Evolutionary conservation across 2,329 filamentous ascomycete species (phyloP).

Genomic region (Rhynchosporium graminicola): DNA sequence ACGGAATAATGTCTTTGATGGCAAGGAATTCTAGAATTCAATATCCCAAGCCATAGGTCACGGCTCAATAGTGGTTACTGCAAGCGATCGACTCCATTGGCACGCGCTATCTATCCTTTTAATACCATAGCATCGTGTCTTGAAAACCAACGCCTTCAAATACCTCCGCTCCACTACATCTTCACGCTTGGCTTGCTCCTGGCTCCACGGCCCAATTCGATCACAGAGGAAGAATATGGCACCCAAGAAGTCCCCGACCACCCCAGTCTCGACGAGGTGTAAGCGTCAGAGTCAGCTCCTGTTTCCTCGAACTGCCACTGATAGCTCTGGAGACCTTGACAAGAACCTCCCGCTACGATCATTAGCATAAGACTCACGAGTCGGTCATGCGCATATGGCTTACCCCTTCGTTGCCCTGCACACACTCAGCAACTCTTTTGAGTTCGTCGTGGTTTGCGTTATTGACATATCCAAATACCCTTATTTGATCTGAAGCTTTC

Average conservation of each 20-base stretch:
- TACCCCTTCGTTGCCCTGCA: constrained; percentile 88
- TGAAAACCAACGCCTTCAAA: constrained; percentile 27
- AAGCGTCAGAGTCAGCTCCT: constrained; percentile 71
- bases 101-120: not conserved
- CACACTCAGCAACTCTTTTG: constrained; percentile 82
- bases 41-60: too few relatives aligned
- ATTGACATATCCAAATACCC: constrained; percentile 82
- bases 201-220: not conserved
- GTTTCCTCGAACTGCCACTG: constrained; percentile 31
- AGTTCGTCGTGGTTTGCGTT: constrained; percentile 84
- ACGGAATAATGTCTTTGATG: too few relatives aligned
- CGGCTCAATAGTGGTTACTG: not conserved
- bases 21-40: too few relatives aligned
- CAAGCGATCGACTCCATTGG: not conserved
- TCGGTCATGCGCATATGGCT: constrained; percentile 40
- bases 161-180: constrained; percentile 21
- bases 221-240: constrained; percentile 79
- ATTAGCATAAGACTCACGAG: constrained; percentile 22
- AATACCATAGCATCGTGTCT: not conserved
- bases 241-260: constrained; percentile 84
- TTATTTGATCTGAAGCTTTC: constrained; percentile 76
- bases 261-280: constrained; percentile 84
- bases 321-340: constrained; percentile 62
- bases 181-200: not conserved
- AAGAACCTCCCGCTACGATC: constrained; percentile 62